Evolutionary conservation across 2,329 filamentous ascomycete species (phyloP).

Genomic region (Fusarium sacchari): DNA sequence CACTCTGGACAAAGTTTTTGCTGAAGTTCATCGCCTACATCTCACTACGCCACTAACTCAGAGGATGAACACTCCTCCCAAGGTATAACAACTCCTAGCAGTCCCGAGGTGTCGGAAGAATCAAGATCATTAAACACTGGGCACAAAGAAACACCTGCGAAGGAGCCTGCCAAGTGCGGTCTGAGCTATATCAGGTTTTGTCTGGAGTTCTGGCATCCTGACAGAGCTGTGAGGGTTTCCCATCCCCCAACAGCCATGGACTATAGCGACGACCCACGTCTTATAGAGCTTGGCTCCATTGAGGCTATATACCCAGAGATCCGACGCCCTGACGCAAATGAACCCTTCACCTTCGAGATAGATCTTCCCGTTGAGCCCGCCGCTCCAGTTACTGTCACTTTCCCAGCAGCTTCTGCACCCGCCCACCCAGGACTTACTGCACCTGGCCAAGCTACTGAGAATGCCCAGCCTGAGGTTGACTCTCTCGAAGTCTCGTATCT

Average conservation of each 20-base stretch:
- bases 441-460: conserved; percentile 17
- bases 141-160: background rate
- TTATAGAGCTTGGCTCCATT: conserved; percentile 68
- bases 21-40: conserved; percentile 9
- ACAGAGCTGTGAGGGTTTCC: background rate
- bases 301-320: conserved; percentile 76
- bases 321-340: conserved; percentile 53
- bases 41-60: conserved; percentile 9
- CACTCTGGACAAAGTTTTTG: conserved; percentile 11
- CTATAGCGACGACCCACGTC: conserved; percentile 62
- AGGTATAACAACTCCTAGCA: conserved; percentile 10
- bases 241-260: conserved; percentile 44
- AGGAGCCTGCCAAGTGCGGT: background rate
- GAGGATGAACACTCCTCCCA: conserved; percentile 36
- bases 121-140: background rate
- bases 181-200: background rate
- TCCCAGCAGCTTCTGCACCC: conserved; percentile 57
- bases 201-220: background rate
- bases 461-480: conserved; percentile 47
- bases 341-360: conserved; percentile 62
- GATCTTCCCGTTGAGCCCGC: conserved; percentile 67
- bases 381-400: conserved; percentile 65
- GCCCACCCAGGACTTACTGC: conserved; percentile 22
- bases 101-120: background rate
- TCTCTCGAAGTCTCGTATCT: conserved; percentile 66